These are phyloP conservation scores for Leishmania turanica DNA, from an alignment of 208 protist genomes.

Conservation along the genomic window DNA sequence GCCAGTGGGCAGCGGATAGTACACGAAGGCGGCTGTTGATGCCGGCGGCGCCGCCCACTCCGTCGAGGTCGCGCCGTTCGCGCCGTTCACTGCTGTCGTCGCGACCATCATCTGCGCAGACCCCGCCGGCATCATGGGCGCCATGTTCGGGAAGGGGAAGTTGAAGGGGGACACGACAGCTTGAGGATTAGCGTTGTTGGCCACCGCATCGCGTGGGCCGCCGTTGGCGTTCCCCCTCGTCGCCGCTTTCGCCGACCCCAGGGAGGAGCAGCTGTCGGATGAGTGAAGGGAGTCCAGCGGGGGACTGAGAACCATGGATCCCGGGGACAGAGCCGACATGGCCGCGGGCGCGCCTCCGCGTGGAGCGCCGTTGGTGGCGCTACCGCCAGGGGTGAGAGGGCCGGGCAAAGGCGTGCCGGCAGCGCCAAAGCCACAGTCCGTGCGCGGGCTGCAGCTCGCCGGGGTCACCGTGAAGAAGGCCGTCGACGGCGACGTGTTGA, in stretches of 20 bases:
- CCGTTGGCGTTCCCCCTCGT: background rate
- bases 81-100: background rate
- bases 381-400: background rate
- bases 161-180: background rate
- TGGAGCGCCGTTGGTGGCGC: background rate
- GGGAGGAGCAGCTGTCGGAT: slow-evolving; percentile 21
- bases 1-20: slow-evolving; percentile 21
- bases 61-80: background rate
- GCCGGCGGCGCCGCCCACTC: slow-evolving; percentile 10
- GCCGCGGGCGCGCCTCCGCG: background rate
- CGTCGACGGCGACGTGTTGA: slow-evolving; percentile 9
- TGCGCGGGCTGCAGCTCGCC: background rate
- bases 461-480: slow-evolving; percentile 14
- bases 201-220: background rate
- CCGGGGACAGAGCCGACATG: slow-evolving; percentile 4
- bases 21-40: slow-evolving; percentile 9
- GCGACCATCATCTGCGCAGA: slow-evolving; percentile 1
- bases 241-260: slow-evolving; percentile 5
- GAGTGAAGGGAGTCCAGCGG: slow-evolving; percentile 26
- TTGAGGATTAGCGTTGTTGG: background rate
- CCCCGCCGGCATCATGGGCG: slow-evolving; percentile 5
- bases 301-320: slow-evolving; percentile 24
- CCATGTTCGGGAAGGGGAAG: slow-evolving; percentile 10
- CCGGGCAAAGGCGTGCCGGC: slow-evolving; percentile 18
- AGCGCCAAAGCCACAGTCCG: slow-evolving; percentile 23